A percentile compares a stretch with the other conserved stretches of the same genome.
phyloP scores from a whole-genome alignment of 106 monocot genomes.

The Phalaenopsis equestris region DNA sequence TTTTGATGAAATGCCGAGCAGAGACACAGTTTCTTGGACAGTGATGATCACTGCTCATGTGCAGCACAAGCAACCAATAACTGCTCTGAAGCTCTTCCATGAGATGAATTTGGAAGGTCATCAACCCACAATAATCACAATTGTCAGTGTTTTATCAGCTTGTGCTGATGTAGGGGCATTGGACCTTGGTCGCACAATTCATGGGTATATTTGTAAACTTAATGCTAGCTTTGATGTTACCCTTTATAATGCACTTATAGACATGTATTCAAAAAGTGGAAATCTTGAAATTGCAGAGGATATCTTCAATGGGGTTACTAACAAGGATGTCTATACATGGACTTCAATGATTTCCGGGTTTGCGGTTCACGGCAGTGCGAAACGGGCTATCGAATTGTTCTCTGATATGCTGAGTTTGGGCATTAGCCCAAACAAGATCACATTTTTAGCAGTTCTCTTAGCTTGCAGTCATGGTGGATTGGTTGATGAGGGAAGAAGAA shows the following conservation, averaged over 20 bases:
- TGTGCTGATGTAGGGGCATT: conserved; percentile 45
- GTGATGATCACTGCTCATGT: conserved; percentile 35
- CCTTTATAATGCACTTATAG: conserved; percentile 37
- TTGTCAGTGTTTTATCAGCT: conserved; percentile 34
- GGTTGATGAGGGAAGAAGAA: conserved; percentile 26
- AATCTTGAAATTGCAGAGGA: conserved; percentile 19
- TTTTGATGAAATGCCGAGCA: conserved; percentile 23
- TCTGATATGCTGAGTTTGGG: conserved; percentile 13
- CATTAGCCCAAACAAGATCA: conserved; percentile 33
- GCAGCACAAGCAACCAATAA: conserved; percentile 14
- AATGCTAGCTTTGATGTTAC: conserved; percentile 16
- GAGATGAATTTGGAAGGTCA: conserved; percentile 25
- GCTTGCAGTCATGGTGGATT: conserved; percentile 39
- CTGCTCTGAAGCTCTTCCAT: conserved; percentile 26
- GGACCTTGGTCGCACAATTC: conserved; percentile 33
- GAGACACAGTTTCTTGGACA: conserved; percentile 30
- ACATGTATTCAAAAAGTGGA: conserved; percentile 70
- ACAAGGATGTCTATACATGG: conserved; percentile 42
- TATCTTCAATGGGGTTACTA: conserved; percentile 14
- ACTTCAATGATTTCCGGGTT: conserved; percentile 43
- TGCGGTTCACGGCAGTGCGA: conserved; percentile 28
- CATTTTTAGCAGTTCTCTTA: conserved; percentile 32
- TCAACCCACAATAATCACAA: conserved; percentile 17
- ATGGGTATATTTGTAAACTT: conserved; percentile 27
- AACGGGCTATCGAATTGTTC: conserved; percentile 16